Base-by-base conservation (phyloP, 2,329 filamentous ascomycete species). In the Metarhizium humberi region DNA sequence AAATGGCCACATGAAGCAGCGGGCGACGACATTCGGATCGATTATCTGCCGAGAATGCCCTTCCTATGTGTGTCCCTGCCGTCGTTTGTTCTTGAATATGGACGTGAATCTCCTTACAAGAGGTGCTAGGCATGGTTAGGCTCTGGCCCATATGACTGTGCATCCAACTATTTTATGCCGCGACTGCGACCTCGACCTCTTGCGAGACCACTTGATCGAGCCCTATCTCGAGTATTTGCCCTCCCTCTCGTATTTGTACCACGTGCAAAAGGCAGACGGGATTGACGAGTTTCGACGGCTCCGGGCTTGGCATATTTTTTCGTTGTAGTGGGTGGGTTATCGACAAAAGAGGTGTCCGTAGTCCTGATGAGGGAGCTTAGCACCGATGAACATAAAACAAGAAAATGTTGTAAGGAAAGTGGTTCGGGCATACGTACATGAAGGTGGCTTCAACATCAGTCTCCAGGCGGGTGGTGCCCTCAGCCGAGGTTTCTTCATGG, bases 331-430 rank as follows among this genome's bases (percentile, higher is more conserved):
- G 79, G 71, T 7, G 91, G 92, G 63, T 96, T 89, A 38, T 96
- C 90, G 55, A 96, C 84, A 66, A 96, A 96, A 1, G 89, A 90
- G 6, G 87, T 95, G 66, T 96, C 91, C 11, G 90, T 95, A 29
- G 92, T 96, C 79, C 88, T 92, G 55, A 25, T 43, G 3, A 32
- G 18, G 3, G 43, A 18, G 8, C 34, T 57, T 7, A 55, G 56
- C n/a, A 45, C 20, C 18, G 25, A 48, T 30, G 14, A 40, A 30
- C 18, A 32, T 16, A 36, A 20, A 13, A 11, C 34, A 8, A 29
- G 4, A 16, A 3, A 45, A 4, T 4, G 16, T 45, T 8, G n/a
- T 11, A 7, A 45, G 14, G 6, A 42, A 57, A 54, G 50, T 48
- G 25, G 46, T n/a, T 20, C 13, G 40, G 29, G 34, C 20, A 11